These are phyloP conservation scores for Leptographium lundbergii DNA, from an alignment of 2,329 filamentous ascomycete genomes.

Conservation along the genomic window DNA sequence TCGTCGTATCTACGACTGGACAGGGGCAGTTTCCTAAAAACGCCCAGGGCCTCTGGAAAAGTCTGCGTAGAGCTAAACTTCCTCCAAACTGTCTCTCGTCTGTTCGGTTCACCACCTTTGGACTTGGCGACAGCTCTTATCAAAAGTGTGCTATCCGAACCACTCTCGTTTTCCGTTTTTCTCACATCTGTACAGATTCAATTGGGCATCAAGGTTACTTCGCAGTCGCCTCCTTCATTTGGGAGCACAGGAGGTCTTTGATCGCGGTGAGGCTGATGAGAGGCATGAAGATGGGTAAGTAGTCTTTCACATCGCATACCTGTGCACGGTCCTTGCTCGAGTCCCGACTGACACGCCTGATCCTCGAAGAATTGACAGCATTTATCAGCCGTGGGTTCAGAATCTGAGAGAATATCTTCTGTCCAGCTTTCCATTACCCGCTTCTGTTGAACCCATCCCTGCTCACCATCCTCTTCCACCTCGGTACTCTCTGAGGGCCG, in stretches of 20 bases:
- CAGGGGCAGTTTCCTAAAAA: constrained; percentile 90
- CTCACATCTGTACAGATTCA: constrained; percentile 48
- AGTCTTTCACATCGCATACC: not conserved
- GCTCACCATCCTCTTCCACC: constrained; percentile 63
- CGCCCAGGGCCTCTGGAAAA: constrained; percentile 71
- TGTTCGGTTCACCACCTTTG: constrained; percentile 73
- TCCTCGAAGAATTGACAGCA: constrained; percentile 57
- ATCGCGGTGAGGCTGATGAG: constrained; percentile 79
- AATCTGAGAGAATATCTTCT: constrained; percentile 55
- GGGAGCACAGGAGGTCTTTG: constrained; percentile 64
- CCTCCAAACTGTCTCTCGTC: constrained; percentile 54
- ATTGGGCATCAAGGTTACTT: constrained; percentile 83
- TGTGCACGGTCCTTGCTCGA: not conserved
- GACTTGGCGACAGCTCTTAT: constrained; percentile 90
- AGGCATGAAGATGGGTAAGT: constrained; percentile 81
- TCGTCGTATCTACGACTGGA: constrained; percentile 83
- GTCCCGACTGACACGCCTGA: not conserved
- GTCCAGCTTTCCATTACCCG: constrained; percentile 54
- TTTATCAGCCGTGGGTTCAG: constrained; percentile 66
- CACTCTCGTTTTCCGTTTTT: not conserved
- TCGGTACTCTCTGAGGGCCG: constrained; percentile 40
- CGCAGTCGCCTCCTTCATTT: constrained; percentile 74
- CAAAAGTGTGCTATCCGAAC: constrained; percentile 48
- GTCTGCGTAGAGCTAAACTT: constrained; percentile 66
- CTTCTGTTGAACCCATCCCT: constrained; percentile 56